These are phyloP conservation scores for Candida freyschussii DNA, from an alignment of 1,139 yeast species.

Conservation along the genomic window DNA sequence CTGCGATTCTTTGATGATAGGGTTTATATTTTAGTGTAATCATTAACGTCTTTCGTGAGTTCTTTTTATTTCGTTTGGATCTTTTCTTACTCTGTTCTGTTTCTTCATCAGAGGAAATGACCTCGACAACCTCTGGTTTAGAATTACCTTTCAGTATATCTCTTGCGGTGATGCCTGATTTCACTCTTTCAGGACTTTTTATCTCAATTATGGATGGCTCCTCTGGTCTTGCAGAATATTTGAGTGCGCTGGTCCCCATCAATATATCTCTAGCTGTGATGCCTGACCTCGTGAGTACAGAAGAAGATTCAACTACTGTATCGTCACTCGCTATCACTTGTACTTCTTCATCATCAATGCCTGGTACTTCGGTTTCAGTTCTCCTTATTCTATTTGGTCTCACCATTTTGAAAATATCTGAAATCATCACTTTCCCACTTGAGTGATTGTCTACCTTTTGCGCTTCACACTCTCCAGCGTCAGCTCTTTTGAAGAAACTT, in stretches of 20 bases:
- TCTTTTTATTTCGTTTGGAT: constrained; percentile 1
- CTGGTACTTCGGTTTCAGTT: not conserved
- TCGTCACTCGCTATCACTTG: constrained; percentile 1
- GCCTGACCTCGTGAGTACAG: constrained; percentile 2
- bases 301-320: not conserved
- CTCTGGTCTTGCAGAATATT: not conserved
- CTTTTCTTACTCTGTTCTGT: constrained; percentile 4
- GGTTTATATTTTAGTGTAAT: constrained; percentile 21
- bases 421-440: constrained; percentile 6
- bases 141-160: constrained; percentile 14
- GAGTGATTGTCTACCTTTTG: constrained; percentile 1
- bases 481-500: constrained; percentile 1
- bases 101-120: constrained; percentile 16
- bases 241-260: not conserved
- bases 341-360: not conserved
- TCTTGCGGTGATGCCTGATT: constrained; percentile 11
- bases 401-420: constrained; percentile 10
- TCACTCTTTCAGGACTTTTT: not conserved
- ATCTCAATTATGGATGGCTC: not conserved
- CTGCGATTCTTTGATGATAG: constrained; percentile 23
- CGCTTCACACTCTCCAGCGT: constrained; percentile 1
- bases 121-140: constrained; percentile 14
- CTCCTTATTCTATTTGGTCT: constrained; percentile 4
- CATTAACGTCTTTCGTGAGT: constrained; percentile 7
- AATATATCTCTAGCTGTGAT: not conserved